Base-by-base conservation (phyloP, 2,329 filamentous ascomycete genomes). In the Aureobasidium leucospermi region DNA sequence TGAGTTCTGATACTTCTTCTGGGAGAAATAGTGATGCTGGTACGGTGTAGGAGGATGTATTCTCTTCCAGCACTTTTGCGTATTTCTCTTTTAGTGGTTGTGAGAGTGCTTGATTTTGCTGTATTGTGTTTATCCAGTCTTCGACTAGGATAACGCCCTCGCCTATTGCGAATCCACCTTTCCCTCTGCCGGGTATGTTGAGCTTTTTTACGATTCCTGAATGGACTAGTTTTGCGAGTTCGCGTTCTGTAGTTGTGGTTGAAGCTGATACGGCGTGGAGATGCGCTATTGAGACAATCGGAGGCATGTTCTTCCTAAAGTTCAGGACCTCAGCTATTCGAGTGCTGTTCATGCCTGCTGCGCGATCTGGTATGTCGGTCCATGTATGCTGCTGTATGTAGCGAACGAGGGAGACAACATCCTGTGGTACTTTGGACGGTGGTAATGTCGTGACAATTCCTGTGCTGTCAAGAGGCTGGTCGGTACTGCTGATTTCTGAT, bases 241-340 rank as follows among this genome's bases (percentile, higher is more conserved):
- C 87, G 47, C 87, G 77, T 71, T 90, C 87, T 1, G 84, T 83
- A 1, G 75, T 77, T 0, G 86, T 88, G 1, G 86, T 82, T 2
- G 82, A 84, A 9, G 73, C 73, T 46, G 87, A 77, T 1, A 90
- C 71, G 1, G 85, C 81, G 62, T 86, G 81, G 6, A 91, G 70
- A 68, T 91, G 87, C 1, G 84, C 81, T 19, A 85, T 71, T 0
- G 84, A 86, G 5, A 87, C 83, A 23, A 90, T 75, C 0, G 83
- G 84, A 9, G 88, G 85, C 41, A 89, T 70, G 13, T 72, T 72
- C 34, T 71, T 73, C 16, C 86, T 78, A 67, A 82, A 85, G 62
- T 85, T 83, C 56, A 90, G 76, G 15, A 88, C 74, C 66, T 87
- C 81, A 2, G 85, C 77, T 13, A 85, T 83, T 10, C 85, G 78